A percentile compares a stretch with the other conserved stretches of the same genome.
Evolutionary conservation across 306 rosid genomes (phyloP).

Genomic region (Dalbergia cultrata): DNA sequence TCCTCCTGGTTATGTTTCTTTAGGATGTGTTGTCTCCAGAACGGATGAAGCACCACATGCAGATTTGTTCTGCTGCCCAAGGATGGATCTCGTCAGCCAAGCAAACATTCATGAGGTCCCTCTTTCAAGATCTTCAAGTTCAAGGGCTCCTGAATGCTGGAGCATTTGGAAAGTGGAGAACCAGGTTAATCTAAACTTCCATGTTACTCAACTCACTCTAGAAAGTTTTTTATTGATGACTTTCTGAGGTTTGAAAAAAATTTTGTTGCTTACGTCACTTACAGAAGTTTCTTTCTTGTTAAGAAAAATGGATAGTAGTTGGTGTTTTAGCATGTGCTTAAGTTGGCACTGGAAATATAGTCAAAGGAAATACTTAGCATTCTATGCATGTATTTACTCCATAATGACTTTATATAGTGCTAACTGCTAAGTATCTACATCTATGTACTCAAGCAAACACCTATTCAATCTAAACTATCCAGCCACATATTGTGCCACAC

Average conservation of each 20-base stretch:
- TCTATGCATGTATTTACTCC: too few species aligned
- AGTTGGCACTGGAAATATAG: too few species aligned
- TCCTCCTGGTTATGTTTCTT: slow-evolving; percentile 98
- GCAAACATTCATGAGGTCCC: slow-evolving; percentile 86
- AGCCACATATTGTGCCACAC: too few species aligned
- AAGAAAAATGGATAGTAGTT: too few species aligned
- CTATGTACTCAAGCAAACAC: too few species aligned
- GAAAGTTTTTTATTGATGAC: background rate
- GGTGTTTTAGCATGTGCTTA: too few species aligned
- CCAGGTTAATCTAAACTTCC: slow-evolving; percentile 63
- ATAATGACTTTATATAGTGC: too few species aligned
- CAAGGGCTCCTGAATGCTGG: slow-evolving; percentile 89
- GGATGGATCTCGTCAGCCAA: slow-evolving; percentile 98
- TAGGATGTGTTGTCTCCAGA: slow-evolving; percentile 90
- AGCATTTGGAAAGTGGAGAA: slow-evolving; percentile 98
- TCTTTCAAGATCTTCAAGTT: slow-evolving; percentile 84
- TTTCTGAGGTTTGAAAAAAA: slow-evolving; percentile 30
- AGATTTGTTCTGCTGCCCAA: slow-evolving; percentile 86
- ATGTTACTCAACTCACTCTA: slow-evolving; percentile 1
- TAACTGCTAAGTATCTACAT: too few species aligned
- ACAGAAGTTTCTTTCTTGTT: slow-evolving; percentile 3
- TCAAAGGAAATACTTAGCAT: too few species aligned
- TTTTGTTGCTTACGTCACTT: slow-evolving; percentile 6
- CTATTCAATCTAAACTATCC: too few species aligned
- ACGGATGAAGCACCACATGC: slow-evolving; percentile 78